These are phyloP conservation scores for Epithele typhae DNA, from an alignment of 768 basidiomycete genomes.

Conservation along the genomic window DNA sequence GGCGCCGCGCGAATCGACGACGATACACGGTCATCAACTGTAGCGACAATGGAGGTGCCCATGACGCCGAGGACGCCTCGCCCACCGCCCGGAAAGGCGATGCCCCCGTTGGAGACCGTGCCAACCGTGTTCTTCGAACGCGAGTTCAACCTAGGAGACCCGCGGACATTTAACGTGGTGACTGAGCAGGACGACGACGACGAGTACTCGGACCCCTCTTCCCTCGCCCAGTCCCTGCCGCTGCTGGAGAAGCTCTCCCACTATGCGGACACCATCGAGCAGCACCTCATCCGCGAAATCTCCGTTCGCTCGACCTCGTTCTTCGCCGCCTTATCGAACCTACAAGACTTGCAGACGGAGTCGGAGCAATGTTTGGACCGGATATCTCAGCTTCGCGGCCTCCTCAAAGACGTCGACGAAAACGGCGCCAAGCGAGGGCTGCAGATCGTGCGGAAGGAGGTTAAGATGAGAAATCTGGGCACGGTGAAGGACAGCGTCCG, in stretches of 20 bases:
- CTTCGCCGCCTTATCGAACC: conserved; percentile 92
- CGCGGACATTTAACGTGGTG: conserved; percentile 71
- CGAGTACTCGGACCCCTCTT: conserved; percentile 46
- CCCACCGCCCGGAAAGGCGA: conserved; percentile 35
- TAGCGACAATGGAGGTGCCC: conserved; percentile 13
- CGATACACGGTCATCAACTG: conserved; percentile 10
- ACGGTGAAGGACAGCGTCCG: conserved; percentile 58
- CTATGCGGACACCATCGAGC: conserved; percentile 90
- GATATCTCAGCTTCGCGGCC: conserved; percentile 64
- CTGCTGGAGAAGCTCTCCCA: conserved; percentile 88
- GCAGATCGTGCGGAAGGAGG: conserved; percentile 62
- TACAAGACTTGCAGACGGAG: conserved; percentile 89
- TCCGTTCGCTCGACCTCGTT: conserved; percentile 88
- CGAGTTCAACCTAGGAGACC: conserved; percentile 78
- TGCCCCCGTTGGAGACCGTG: conserved; percentile 72
- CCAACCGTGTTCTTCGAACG: conserved; percentile 78
- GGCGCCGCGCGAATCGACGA: conserved; percentile 28
- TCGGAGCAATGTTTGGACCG: conserved; percentile 77
- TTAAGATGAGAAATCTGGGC: conserved; percentile 55
- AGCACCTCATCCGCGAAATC: conserved; percentile 92
- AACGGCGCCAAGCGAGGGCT: conserved; percentile 77
- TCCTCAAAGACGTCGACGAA: conserved; percentile 73
- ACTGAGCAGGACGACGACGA: conserved; percentile 45
- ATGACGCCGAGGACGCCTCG: conserved; percentile 19
- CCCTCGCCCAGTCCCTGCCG: conserved; percentile 63